These are phyloP conservation scores for Moniliophthora roreri DNA, from an alignment of 1,284 basidiomycete genomes.

Conservation along the genomic window DNA sequence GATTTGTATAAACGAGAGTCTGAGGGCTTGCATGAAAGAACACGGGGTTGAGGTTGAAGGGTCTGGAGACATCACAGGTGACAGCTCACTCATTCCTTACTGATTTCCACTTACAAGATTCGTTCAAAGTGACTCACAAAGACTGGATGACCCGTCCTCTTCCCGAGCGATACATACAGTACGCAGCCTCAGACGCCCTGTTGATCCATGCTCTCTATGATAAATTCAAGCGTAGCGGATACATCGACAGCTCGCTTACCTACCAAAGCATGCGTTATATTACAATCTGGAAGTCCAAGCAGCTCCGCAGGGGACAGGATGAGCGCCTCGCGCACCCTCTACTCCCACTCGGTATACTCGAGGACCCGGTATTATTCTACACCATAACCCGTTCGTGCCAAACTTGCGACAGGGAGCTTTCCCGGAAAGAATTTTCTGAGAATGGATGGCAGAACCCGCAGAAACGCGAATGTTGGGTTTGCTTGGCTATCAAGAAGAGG, in stretches of 20 bases:
- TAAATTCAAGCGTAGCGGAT: background rate
- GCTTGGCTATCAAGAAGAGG: too few species aligned
- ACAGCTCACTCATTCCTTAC: background rate
- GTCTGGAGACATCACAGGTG: background rate
- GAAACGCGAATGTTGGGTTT: too few species aligned
- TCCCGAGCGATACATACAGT: background rate
- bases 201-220: background rate
- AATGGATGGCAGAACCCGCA: too few species aligned
- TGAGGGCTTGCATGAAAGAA: too few species aligned
- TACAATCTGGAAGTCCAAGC: background rate
- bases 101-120: background rate
- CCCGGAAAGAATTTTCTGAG: too few species aligned
- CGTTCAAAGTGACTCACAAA: background rate
- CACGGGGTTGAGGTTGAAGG: background rate
- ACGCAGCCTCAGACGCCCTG: background rate
- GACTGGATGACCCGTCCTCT: conserved; percentile 3
- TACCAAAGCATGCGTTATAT: conserved; percentile 2
- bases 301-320: background rate
- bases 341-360: background rate
- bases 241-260: background rate
- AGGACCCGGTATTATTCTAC: background rate
- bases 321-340: background rate
- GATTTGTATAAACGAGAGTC: too few species aligned
- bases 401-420: too few species aligned
- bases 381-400: too few species aligned